These are phyloP conservation scores for Cutaneotrichosporon daszewskae DNA, from an alignment of 1,284 basidiomycete species.

Conservation along the genomic window DNA sequence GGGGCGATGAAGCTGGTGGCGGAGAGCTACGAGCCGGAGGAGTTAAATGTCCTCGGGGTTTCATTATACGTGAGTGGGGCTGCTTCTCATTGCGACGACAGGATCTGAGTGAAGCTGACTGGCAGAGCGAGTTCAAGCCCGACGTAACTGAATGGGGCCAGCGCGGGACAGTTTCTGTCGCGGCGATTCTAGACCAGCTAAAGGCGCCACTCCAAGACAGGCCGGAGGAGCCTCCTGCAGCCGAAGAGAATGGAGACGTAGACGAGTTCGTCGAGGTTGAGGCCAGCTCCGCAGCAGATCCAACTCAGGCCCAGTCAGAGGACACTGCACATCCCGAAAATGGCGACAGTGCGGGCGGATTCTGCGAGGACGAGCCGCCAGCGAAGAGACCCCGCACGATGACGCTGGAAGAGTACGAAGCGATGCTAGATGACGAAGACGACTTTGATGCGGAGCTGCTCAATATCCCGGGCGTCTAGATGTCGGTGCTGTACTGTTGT, in stretches of 20 bases:
- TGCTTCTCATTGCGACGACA: background rate
- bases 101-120: background rate
- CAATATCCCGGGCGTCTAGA: background rate
- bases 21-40: slow-evolving; percentile 57
- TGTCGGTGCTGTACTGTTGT: background rate
- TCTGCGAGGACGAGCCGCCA: background rate
- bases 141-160: slow-evolving; percentile 47
- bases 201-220: slow-evolving; percentile 8
- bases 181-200: slow-evolving; percentile 40
- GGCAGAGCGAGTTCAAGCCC: slow-evolving; percentile 44
- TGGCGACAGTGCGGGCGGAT: background rate
- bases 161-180: slow-evolving; percentile 33
- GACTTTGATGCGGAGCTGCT: slow-evolving; percentile 9
- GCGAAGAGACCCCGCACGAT: slow-evolving; percentile 10
- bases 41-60: slow-evolving; percentile 66
- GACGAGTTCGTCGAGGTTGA: too few relatives aligned
- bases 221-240: background rate
- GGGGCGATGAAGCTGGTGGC: slow-evolving; percentile 77
- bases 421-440: slow-evolving; percentile 32
- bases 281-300: background rate
- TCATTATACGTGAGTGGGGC: slow-evolving; percentile 57
- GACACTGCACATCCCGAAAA: background rate
- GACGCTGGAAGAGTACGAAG: slow-evolving; percentile 40
- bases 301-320: too few relatives aligned
- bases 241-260: background rate